Evolutionary conservation across 1,284 basidiomycete species (phyloP), one percentile per base, ranked within the genome.

Genomic region (Sanguinoderma infundibulare): DNA sequence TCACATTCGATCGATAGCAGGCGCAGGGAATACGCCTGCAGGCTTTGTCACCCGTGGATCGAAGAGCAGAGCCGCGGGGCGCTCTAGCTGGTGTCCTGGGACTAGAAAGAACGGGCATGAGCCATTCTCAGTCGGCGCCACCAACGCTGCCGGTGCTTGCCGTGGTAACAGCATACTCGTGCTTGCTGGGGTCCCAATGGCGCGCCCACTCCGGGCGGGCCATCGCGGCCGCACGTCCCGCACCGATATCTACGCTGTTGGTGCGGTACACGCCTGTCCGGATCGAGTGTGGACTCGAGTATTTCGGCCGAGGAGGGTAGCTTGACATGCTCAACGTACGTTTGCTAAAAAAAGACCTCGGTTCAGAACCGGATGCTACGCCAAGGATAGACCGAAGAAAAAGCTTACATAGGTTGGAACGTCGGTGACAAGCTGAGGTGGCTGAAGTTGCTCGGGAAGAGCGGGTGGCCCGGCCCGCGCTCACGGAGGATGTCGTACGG

Each of bases 371-470:
- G 26, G 4, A 12, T 5, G 2, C n/a, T n/a, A n/a, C n/a, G n/a
- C n/a, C n/a, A n/a, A n/a, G n/a, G n/a, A n/a, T 12, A n/a, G 36
- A 15, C n/a, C n/a, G n/a, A 24, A 7, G 28, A 24, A 51, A 35
- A 6, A 22, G 24, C 28, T 57, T 14, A 66, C 81, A 66, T 67
- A 87, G 82, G 80, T 17, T 77, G 74, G 67, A 90, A 73, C 14
- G 86, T 87, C 38, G 87, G 87, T 28, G 80, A 81, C 22, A 79
- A 66, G 28, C 83, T 81, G 62, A 91, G 74, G 59, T 83, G 79
- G 40, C 88, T 83, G 73, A 91, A 91, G 70, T 67, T 73, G 63
- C 73, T 74, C 24, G 85, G 87, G 74, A 91, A 91, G 12, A 90
- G 74, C 9, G 89, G 89, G 63, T 85, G 83, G 0, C 87, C 87